Base-by-base conservation (phyloP, 2,329 filamentous ascomycete genomes). In the Ascochyta viciae-villosae region DNA sequence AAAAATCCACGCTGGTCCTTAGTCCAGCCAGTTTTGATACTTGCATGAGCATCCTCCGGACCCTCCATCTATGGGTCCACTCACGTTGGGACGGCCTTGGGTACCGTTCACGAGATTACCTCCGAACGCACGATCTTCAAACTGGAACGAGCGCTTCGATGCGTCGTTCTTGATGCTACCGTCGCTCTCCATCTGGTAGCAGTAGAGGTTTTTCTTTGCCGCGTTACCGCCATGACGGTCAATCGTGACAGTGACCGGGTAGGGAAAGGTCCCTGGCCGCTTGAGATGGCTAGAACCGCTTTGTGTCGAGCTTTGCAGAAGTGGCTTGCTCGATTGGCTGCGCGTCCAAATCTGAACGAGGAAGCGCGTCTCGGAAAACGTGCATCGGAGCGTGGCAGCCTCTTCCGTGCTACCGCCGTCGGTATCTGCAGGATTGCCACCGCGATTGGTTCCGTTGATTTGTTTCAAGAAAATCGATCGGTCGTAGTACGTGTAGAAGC, bases 401-500 rank as follows among this genome's bases (percentile, higher is more conserved):
- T 75, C 70, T 55, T 80, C 74, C 8, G 73, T 72, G 2, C 78
- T 77, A 1, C 84, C 84, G 26, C 85, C 85, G 43, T 83, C 74
- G 8, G 70, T 57, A 58, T 84, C 82, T n/a, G 76, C 76, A 3
- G 79, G 68, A 3, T 76, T 71, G 8, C 77, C 71, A 35, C 77
- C 76, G 9, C 68, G 70, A 33, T 72, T 73, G 23, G 63, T 68
- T 31, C 80, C 80, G 60, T 83, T 82, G 54, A 85, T 77, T 15
- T 86, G 87, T 64, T 87, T 86, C 59, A 96, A 81, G 79, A 94
- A 96, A 61, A 96, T 91, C 8, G 89, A 89, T 62, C 92, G 91
- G 76, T 92, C 88, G 75, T 90, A 98, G 80, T 96, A 96, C 0
- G 85, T 90, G 78, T 96, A 97, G 78, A 97, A 97, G 2, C 91